phyloP scores from a whole-genome alignment of 441 rosid genomes.

The Syzygium syzygioides region DNA sequence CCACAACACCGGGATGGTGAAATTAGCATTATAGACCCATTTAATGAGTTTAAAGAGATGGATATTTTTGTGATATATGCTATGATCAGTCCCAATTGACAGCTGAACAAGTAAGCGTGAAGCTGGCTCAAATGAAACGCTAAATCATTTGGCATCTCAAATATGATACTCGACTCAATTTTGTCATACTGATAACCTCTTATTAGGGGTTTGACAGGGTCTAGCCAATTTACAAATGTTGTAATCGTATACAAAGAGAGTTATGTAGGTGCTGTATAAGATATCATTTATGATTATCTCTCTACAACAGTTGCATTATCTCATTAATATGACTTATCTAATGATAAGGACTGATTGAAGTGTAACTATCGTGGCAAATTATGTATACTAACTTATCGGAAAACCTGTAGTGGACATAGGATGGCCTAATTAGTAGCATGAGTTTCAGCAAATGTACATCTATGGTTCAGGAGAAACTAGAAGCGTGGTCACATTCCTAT shows the following conservation, averaged over 20 bases:
- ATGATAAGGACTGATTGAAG: background rate
- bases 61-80: background rate
- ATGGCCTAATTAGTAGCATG: background rate
- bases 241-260: background rate
- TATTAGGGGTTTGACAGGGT: background rate
- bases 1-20: background rate
- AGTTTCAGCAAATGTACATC: background rate
- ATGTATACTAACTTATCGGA: background rate
- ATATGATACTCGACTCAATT: background rate
- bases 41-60: background rate
- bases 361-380: background rate
- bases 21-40: background rate
- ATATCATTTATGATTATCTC: background rate
- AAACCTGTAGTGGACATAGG: background rate
- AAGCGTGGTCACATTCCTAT: too few relatives aligned
- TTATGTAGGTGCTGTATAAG: background rate
- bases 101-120: background rate
- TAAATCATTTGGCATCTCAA: background rate
- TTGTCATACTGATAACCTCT: rapidly evolving
- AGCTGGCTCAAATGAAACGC: background rate
- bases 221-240: background rate
- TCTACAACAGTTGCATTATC: background rate
- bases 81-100: background rate
- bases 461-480: too few relatives aligned
- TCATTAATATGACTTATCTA: background rate